Evolutionary conservation across 352 stramenopile species (phyloP).

Genomic region (Blastocystis sp.): DNA sequence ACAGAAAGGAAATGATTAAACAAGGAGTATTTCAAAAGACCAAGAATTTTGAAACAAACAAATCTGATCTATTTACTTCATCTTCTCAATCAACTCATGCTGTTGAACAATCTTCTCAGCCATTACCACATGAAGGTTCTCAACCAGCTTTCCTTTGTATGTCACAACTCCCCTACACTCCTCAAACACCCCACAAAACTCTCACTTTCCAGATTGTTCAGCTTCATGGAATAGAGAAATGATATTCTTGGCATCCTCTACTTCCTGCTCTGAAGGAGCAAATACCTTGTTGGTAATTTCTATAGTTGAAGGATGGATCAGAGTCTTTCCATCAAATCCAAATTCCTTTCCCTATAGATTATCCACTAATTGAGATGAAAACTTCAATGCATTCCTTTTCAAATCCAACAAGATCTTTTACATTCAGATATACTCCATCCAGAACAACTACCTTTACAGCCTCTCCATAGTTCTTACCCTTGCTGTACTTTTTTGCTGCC

Average conservation of each 20-base stretch:
- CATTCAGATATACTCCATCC: slow-evolving; percentile 66
- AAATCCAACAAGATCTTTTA: slow-evolving; percentile 65
- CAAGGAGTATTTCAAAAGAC: neutral
- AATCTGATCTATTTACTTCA: neutral
- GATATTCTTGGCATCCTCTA: slow-evolving; percentile 65
- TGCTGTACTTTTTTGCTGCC: slow-evolving; percentile 64
- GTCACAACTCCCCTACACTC: slow-evolving; percentile 45
- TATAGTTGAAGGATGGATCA: slow-evolving; percentile 69
- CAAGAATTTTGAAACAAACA: neutral
- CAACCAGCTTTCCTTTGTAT: slow-evolving; percentile 57
- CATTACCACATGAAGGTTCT: slow-evolving; percentile 61
- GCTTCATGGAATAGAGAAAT: slow-evolving; percentile 64
- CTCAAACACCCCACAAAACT: neutral
- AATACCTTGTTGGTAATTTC: slow-evolving; percentile 65
- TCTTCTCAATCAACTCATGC: slow-evolving; percentile 55
- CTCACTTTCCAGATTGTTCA: slow-evolving; percentile 31
- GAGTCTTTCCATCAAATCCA: slow-evolving; percentile 69
- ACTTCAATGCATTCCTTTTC: slow-evolving; percentile 65
- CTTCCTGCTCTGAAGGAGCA: slow-evolving; percentile 64
- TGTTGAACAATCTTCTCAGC: slow-evolving; percentile 56
- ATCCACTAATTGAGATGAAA: neutral
- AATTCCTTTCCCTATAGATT: slow-evolving; percentile 66
- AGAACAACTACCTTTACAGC: slow-evolving; percentile 33
- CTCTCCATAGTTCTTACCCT: neutral
- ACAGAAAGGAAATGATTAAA: neutral